Conservation (phyloP, 169 alveolate genomes). For the Ichthyophthirius multifiliis region DNA sequence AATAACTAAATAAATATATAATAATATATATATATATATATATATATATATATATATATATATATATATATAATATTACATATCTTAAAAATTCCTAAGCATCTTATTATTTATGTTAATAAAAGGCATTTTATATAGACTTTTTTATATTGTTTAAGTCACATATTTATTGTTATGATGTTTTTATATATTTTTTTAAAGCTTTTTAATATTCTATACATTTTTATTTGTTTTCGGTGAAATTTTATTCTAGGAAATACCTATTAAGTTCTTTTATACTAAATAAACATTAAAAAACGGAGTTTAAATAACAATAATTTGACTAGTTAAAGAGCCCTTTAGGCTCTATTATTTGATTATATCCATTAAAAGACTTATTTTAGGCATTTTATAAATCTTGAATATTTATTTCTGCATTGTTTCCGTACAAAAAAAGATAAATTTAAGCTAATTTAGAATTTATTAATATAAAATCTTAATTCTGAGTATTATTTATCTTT, state of each 20-base stretch:
- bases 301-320: neutral
- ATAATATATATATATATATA: neutral
- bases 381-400: no score
- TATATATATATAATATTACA: neutral
- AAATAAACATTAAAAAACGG: neutral
- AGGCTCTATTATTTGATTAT: no score
- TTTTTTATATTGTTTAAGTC: neutral
- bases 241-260: neutral
- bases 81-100: neutral
- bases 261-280: neutral
- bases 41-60: neutral
- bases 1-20: neutral
- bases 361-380: no score
- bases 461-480: no score
- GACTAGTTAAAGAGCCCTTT: neutral
- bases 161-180: neutral
- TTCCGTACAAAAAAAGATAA: no score
- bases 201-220: neutral
- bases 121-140: neutral
- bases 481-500: no score
- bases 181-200: neutral
- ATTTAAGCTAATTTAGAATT: no score
- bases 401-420: no score
- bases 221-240: neutral
- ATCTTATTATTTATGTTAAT: neutral